Base-by-base conservation (phyloP, 2,329 filamentous ascomycete species). In the Trichothecium roseum region DNA sequence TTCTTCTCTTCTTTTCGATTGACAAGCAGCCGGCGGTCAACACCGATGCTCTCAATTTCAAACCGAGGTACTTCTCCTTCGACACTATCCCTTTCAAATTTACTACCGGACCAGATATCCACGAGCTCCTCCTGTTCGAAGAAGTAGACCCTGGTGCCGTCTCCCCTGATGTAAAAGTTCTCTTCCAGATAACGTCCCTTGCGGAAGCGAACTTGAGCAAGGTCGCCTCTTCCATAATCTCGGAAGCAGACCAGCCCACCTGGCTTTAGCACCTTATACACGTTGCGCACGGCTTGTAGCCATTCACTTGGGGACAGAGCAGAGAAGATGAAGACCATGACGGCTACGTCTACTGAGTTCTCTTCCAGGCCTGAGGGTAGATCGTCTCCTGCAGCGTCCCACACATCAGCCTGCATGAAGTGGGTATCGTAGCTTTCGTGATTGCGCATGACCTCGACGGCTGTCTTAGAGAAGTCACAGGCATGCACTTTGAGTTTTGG, bases 281-380 rank as follows among this genome's bases (percentile, higher is more conserved):
- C 75, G 53, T 96, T 98, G 39, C 69, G 64, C 28, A 96, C 77
- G 10, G 87, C 86, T 52, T 78, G 74, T 33, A 69, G 64, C 91
- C 91, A 98, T 58, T 98, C 87, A 32, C 60, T 56, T 0, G 91
- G 91, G 24, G 82, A 79, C 32, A 98, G 66, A 2, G 91, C 91
- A 14, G 86, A 94, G 66, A 98, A 96, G 52, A 96, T 89, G 64
- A 98, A 98, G 41, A 98, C 86, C 72, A 98, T 78, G 36, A 98
- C 69, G 27, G 94, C 85, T 28, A 96, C 76, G 58, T 98, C 89
- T 40, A 95, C 87, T 40, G 76, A 84, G n/a, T 70, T 78, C 48
- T 87, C 80, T 34, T 65, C 66, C 13, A 98, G 63, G 2, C 78
- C 84, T 2, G 85, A 84, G 5, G 91, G 89, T 6, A 95, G 64